These are phyloP conservation scores for Plasmopara viticola DNA, from an alignment of 352 stramenopile genomes.

Conservation along the genomic window DNA sequence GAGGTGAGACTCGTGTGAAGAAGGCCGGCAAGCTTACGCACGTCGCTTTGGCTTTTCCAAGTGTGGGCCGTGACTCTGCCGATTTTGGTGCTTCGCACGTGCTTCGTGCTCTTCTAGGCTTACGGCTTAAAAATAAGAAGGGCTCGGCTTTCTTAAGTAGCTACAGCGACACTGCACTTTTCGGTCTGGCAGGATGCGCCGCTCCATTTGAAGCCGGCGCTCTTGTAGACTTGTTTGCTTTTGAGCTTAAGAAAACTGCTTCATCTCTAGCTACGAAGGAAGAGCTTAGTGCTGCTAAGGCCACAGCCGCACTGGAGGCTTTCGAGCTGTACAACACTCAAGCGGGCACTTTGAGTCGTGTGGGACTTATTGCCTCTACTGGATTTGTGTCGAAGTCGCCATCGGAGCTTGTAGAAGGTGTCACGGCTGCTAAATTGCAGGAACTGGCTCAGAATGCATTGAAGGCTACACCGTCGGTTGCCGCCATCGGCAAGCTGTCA, in stretches of 20 bases:
- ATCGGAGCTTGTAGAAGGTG: constrained; percentile 33
- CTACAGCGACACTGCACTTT: constrained; percentile 56
- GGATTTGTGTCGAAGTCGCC: constrained; percentile 36
- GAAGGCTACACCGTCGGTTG: constrained; percentile 63
- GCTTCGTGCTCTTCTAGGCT: constrained; percentile 53
- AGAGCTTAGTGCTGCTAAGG: constrained; percentile 74
- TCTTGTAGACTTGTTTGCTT: constrained; percentile 62
- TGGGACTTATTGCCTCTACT: constrained; percentile 36
- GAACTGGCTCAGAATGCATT: constrained; percentile 72
- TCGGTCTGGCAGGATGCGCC: constrained; percentile 59
- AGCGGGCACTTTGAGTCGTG: constrained; percentile 31
- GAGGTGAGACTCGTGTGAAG: constrained; percentile 74
- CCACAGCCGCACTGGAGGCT: constrained; percentile 38
- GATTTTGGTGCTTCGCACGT: constrained; percentile 55
- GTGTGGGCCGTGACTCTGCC: constrained; percentile 34
- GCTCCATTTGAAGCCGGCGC: constrained; percentile 42
- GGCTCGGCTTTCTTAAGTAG: constrained; percentile 49
- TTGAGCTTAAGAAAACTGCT: constrained; percentile 72
- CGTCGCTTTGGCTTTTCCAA: constrained; percentile 67
- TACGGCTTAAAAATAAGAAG: constrained; percentile 60
- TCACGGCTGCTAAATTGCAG: constrained; percentile 64
- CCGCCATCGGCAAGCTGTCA: constrained; percentile 67
- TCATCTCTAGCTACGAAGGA: constrained; percentile 49
- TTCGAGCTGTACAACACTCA: constrained; percentile 35
- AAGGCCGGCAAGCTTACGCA: constrained; percentile 53